These are phyloP conservation scores for Coemansia sp. DNA, from an alignment of 192 early-diverging fungal genomes.

Conservation along the genomic window DNA sequence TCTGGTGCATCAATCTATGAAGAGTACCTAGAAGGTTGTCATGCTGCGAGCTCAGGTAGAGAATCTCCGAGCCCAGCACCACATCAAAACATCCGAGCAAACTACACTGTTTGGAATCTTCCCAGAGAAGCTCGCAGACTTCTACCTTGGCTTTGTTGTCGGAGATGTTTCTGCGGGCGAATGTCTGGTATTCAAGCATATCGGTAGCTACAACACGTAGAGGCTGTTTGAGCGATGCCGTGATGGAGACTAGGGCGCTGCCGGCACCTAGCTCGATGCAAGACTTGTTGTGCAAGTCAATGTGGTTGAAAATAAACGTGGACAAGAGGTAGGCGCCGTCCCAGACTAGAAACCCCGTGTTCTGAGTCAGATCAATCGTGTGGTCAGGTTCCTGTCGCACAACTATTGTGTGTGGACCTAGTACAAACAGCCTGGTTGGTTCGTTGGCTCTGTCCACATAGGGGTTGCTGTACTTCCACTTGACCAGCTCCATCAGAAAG, in stretches of 20 bases:
- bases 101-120: background rate
- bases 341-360: slow-evolving; percentile 33
- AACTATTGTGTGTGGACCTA: slow-evolving; percentile 22
- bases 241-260: slow-evolving; percentile 22
- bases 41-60: slow-evolving; percentile 25
- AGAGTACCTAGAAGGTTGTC: slow-evolving; percentile 12
- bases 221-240: slow-evolving; percentile 6
- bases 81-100: slow-evolving; percentile 6
- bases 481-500: slow-evolving; percentile 14
- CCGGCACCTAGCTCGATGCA: slow-evolving; percentile 29
- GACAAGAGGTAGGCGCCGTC: slow-evolving; percentile 32
- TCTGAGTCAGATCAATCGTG: slow-evolving; percentile 16
- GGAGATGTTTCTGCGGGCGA: slow-evolving; percentile 13
- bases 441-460: slow-evolving; percentile 15
- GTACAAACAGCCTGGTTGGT: slow-evolving; percentile 13
- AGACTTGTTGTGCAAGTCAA: slow-evolving; percentile 6
- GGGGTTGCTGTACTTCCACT: slow-evolving; percentile 31
- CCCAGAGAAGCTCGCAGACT: slow-evolving; percentile 15
- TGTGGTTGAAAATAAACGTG: slow-evolving; percentile 13
- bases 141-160: slow-evolving; percentile 2
- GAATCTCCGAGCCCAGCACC: slow-evolving; percentile 32
- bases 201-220: slow-evolving; percentile 19
- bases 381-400: slow-evolving; percentile 14
- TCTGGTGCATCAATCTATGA: slow-evolving; percentile 10
- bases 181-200: slow-evolving; percentile 11